A percentile compares a stretch with the other conserved stretches of the same genome.
Evolutionary conservation across 1,284 basidiomycete genomes (phyloP).

Genomic region (Puccinia polysora): DNA sequence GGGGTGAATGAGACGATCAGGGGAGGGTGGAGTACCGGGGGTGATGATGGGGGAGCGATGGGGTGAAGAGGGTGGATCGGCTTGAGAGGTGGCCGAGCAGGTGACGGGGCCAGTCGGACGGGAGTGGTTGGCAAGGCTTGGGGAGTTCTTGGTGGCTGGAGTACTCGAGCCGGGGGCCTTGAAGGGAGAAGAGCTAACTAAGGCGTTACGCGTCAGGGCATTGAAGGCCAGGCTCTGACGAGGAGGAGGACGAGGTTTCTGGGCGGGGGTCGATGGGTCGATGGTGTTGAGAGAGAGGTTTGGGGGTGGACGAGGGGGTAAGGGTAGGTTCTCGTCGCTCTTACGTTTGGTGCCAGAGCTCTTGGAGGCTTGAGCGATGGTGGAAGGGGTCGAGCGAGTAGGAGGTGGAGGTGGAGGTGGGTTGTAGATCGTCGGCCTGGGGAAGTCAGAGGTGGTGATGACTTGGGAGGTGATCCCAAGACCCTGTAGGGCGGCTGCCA

Average conservation of each 20-base stretch:
- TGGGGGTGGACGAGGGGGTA: constrained; percentile 32
- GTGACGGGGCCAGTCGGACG: not conserved
- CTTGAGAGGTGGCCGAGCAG: not conserved
- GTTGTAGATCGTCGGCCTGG: not conserved
- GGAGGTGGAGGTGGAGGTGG: not conserved
- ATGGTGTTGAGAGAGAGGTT: constrained; percentile 23
- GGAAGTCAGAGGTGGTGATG: no score
- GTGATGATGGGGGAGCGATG: not conserved
- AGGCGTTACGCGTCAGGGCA: constrained; percentile 31
- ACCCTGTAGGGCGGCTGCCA: constrained; percentile 37
- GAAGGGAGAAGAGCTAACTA: constrained; percentile 40
- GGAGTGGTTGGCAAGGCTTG: not conserved
- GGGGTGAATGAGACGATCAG: not conserved
- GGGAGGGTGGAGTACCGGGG: constrained; percentile 5
- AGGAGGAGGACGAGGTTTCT: constrained; percentile 24
- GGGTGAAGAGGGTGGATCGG: not conserved
- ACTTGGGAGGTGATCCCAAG: constrained; percentile 27
- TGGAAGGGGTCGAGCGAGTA: not conserved
- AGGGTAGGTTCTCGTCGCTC: constrained; percentile 31
- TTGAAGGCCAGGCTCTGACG: constrained; percentile 25
- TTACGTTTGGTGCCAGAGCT: constrained; percentile 31
- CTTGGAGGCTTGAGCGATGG: not conserved
- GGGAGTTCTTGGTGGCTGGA: not conserved
- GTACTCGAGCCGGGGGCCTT: constrained; percentile 7
- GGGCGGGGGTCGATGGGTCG: not conserved